Conservation (phyloP, 2,329 filamentous ascomycete species). For the Verticillium nonalfalfae region DNA sequence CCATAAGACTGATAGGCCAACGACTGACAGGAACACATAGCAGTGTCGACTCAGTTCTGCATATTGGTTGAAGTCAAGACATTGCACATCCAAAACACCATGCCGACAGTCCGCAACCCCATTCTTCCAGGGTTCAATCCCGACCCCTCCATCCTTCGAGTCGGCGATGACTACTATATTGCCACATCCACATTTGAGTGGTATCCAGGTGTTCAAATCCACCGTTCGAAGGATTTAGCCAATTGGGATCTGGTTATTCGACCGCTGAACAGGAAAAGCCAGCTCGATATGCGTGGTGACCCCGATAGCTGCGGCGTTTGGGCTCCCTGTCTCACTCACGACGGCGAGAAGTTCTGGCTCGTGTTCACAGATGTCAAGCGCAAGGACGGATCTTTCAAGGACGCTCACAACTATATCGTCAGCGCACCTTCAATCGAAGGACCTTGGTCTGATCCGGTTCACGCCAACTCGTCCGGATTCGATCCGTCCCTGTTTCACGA, state of each 20-base stretch:
- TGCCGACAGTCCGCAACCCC: conserved; percentile 44
- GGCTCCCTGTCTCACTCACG: conserved; percentile 58
- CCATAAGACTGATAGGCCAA: background rate
- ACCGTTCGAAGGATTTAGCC: conserved; percentile 45
- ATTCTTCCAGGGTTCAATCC: conserved; percentile 52
- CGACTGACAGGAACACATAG: too few species aligned
- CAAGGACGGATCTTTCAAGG: conserved; percentile 60
- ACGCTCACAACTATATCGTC: conserved; percentile 59
- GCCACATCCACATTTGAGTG: conserved; percentile 51
- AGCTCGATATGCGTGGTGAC: conserved; percentile 52
- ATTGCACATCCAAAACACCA: conserved; percentile 16
- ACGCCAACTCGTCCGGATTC: conserved; percentile 55
- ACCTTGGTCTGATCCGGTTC: conserved; percentile 56
- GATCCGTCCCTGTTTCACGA: conserved; percentile 57
- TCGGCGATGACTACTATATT: conserved; percentile 48
- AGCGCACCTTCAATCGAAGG: conserved; percentile 45
- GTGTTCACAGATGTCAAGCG: conserved; percentile 63
- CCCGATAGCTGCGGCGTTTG: conserved; percentile 57
- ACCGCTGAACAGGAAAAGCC: conserved; percentile 40
- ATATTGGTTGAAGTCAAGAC: too few species aligned
- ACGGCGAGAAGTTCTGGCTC: conserved; percentile 54
- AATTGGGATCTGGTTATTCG: conserved; percentile 43
- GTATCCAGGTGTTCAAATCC: conserved; percentile 49
- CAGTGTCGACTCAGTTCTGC: too few species aligned
- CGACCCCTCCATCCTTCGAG: conserved; percentile 46